Base-by-base conservation (phyloP, 2,329 filamentous ascomycete species). In the Diplodia sapinea region DNA sequence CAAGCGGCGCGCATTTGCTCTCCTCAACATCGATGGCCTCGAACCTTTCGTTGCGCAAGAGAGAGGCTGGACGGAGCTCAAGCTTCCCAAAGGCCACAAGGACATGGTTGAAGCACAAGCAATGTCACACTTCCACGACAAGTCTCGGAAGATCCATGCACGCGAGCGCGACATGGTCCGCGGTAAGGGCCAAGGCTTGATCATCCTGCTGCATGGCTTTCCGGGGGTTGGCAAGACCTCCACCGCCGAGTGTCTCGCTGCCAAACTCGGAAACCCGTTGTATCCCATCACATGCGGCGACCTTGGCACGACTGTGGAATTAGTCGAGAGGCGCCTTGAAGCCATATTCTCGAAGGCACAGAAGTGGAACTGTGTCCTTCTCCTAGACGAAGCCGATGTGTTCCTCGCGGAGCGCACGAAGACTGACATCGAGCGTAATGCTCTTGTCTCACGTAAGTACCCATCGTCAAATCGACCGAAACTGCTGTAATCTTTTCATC, bases 371-470 rank as follows among this genome's bases (percentile, higher is more conserved):
- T 69, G 67, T 23, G 38, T 67, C 7, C 20, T 69, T 2, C 64
- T 69, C 5, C 51, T 67, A 11, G 67, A 69, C 17, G 67, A 69
- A 49, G 83, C 83, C 29, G 29, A 31, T 31, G 29, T 31, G 29
- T 31, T 31, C 29, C 29, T 31, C 29, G 91, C 95, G 82, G 91
- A 92, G 77, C 88, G 93, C 1, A 90, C 92, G 55, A 89, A 92
- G 73, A 89, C 92, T 70, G 92, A 96, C 73, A 89, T 96, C 64
- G 89, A 93, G 75, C 89, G 93, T 68, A 96, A 96, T 72, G 90
- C 91, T 0, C 86, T 95, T 0, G 93, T 96, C 65, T 92, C 89
- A 76, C 92, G 29, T 31, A 31, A 31, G 29, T 31, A 31, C 29
- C 29, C 29, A 31, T 31, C 3, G 29, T 31, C 29, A 2, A 31